These are phyloP conservation scores for Tolypocladium pustulatum DNA, from an alignment of 2,329 filamentous ascomycete genomes.

Conservation along the genomic window DNA sequence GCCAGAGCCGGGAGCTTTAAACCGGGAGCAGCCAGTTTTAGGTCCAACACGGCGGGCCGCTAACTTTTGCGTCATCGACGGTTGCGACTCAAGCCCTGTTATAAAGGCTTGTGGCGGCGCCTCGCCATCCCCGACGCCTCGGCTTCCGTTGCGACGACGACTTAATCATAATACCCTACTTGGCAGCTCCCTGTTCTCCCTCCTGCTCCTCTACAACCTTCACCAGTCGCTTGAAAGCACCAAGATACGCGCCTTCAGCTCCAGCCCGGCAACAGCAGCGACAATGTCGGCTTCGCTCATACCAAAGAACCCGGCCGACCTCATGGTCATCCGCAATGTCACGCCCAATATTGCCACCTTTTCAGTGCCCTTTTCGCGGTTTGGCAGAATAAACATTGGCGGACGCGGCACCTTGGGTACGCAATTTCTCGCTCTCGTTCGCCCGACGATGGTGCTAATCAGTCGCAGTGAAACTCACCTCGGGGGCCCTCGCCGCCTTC, in stretches of 20 bases:
- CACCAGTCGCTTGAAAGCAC: neutral
- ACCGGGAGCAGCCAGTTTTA: neutral
- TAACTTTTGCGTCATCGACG: neutral
- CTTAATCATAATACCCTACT: neutral
- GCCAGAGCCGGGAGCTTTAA: neutral
- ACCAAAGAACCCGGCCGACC: conserved; percentile 61
- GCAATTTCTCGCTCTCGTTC: conserved; percentile 9
- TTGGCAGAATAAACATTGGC: conserved; percentile 71
- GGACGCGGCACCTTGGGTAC: conserved; percentile 77
- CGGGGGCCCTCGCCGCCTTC: conserved; percentile 76
- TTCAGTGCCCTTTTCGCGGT: conserved; percentile 75
- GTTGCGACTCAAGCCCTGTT: neutral
- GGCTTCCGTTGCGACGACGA: neutral
- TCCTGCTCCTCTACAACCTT: neutral
- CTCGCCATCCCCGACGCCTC: neutral
- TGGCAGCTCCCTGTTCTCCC: neutral
- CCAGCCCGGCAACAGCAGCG: neutral
- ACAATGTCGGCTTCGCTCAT: conserved; percentile 54
- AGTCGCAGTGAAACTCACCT: conserved; percentile 59
- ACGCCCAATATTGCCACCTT: conserved; percentile 69
- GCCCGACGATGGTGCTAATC: neutral
- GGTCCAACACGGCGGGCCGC: neutral
- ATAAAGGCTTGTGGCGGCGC: neutral
- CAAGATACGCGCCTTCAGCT: neutral
- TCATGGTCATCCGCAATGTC: conserved; percentile 84